A percentile compares a stretch with the other conserved stretches of the same genome.
Evolutionary conservation across 1,284 basidiomycete genomes (phyloP).

Genomic region (Trametes versicolor): DNA sequence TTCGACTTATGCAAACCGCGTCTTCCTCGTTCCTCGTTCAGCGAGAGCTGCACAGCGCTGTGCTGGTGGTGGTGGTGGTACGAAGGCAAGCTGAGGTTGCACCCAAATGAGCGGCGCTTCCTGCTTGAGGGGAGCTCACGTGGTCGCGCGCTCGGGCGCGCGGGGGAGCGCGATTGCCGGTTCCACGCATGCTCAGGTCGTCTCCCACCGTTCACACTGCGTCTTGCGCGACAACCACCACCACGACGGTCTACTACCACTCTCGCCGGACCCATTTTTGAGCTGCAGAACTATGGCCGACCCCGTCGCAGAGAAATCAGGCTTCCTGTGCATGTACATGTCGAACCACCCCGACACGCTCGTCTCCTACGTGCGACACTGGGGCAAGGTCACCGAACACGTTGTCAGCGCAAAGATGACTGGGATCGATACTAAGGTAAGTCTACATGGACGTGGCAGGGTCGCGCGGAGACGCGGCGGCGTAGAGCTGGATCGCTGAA

Average conservation of each 20-base stretch:
- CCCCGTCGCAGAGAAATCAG: constrained; percentile 77
- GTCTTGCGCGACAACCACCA: background rate
- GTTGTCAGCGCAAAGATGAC: constrained; percentile 71
- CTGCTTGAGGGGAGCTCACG: background rate
- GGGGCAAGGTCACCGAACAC: constrained; percentile 66
- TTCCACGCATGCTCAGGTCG: constrained; percentile 16
- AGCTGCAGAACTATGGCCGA: constrained; percentile 53
- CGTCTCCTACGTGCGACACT: constrained; percentile 81
- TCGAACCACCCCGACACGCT: constrained; percentile 81
- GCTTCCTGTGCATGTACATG: constrained; percentile 86
- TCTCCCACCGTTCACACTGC: constrained; percentile 12
- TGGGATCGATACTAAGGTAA: constrained; percentile 69
- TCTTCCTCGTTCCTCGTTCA: too few species aligned
- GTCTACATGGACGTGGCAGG: constrained; percentile 11
- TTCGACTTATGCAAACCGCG: too few species aligned
- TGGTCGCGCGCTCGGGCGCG: constrained; percentile 9
- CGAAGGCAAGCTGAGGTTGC: too few species aligned
- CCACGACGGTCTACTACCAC: background rate
- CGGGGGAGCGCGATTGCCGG: background rate
- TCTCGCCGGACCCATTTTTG: background rate
- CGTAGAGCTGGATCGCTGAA: background rate
- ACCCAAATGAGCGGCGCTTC: too few species aligned
- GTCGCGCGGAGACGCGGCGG: constrained; percentile 4
- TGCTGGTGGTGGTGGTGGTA: too few species aligned
- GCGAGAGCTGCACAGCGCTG: too few species aligned